These are phyloP conservation scores for Pelargonium cotyledonis DNA, from an alignment of 441 rosid species.

Conservation along the genomic window DNA sequence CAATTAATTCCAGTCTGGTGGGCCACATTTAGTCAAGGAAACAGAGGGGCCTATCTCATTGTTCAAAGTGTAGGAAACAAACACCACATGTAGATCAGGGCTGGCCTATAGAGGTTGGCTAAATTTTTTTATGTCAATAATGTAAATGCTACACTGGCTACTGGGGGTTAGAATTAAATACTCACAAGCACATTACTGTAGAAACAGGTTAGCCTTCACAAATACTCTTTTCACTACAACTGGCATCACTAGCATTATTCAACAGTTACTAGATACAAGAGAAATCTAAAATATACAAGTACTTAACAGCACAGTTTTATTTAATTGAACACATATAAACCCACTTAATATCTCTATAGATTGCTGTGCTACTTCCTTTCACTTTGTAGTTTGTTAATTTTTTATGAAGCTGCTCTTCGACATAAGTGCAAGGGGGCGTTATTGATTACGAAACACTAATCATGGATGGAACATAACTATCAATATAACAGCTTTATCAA, in stretches of 20 bases:
- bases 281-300: too few relatives aligned
- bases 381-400: too few relatives aligned
- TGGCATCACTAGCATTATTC: too few relatives aligned
- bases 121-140: not conserved
- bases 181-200: not conserved
- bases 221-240: too few relatives aligned
- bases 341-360: too few relatives aligned
- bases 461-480: not conserved
- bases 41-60: not conserved
- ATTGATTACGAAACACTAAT: not conserved
- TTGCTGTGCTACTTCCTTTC: too few relatives aligned
- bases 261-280: too few relatives aligned
- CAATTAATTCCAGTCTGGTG: not conserved
- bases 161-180: not conserved
- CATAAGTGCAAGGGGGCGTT: not conserved
- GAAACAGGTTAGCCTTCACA: too few relatives aligned
- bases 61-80: not conserved
- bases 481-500: not conserved
- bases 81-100: not conserved
- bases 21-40: not conserved
- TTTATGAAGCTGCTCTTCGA: not conserved
- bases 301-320: too few relatives aligned
- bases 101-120: not conserved
- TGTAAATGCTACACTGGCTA: not conserved
- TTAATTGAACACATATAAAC: too few relatives aligned